Base-by-base conservation (phyloP, 441 rosid species). In the Rhodomyrtus psidioides region DNA sequence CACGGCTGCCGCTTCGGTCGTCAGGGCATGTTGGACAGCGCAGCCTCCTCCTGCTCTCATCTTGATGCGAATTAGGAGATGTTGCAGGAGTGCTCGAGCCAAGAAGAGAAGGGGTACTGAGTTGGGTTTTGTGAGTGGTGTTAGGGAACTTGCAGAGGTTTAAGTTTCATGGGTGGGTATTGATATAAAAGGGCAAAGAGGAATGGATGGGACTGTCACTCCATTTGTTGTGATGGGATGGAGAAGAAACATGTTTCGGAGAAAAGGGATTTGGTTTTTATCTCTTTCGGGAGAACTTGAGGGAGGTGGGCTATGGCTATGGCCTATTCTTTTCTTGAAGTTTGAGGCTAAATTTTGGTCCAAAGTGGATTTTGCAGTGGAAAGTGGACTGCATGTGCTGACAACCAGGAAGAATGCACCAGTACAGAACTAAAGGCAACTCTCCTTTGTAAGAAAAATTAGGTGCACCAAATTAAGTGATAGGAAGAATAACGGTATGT, bases 331-430 rank as follows among this genome's bases (percentile, higher is more conserved):
- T 92, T 92, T 90, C 94, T 88, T 93, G 93, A 55, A 86, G 90
- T 89, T 89, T 56, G 92, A 91, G 94, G 95, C 90, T 88, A 93
- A 88, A 88, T 86, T n/a, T 84, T 88, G 95, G 93, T 92, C 93
- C 96, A 93, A 94, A 94, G 96, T 93, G 89, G 95, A 92, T 93
- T 90, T 93, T 90, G 96, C 86, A 92, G 95, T 91, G 95, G 96
- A 94, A 95, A 95, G 99, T 94, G 98, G 95, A 91, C 89, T 91
- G 95, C 98, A 94, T 97, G 98, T 95, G 98, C 91, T 95, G 95
- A 93, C 98, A 93, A 93, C 93, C 86, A 91, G 87, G 91, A 89
- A 86, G 91, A 83, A 70, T 88, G 92, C 91, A 89, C 88, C 92
- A 88, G 93, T 91, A 86, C 92, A 87, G 93, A 91, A 90, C 89